phyloP scores from a whole-genome alignment of 2,329 filamentous ascomycete genomes.

The Talaromyces sp. region DNA sequence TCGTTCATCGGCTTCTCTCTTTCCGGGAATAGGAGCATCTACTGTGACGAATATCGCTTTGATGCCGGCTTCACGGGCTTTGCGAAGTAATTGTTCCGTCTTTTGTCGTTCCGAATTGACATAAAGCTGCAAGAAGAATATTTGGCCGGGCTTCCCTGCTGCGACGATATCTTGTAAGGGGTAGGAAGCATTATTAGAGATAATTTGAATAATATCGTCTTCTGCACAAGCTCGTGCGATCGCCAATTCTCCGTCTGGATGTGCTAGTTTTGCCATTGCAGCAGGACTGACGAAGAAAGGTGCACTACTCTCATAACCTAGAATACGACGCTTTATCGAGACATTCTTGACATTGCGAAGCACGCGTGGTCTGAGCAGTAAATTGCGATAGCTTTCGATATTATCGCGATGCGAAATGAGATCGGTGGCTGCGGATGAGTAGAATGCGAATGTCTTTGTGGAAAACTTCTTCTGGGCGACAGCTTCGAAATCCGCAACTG shows the following conservation, averaged over 20 bases:
- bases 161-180: conserved; percentile 49
- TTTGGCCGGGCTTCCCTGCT: conserved; percentile 26
- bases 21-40: conserved; percentile 22
- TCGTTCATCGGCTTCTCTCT: conserved; percentile 13
- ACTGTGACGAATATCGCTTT: conserved; percentile 26
- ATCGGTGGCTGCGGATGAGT: conserved; percentile 15
- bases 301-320: conserved; percentile 10
- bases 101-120: conserved; percentile 43
- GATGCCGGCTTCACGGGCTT: conserved; percentile 11
- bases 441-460: conserved; percentile 11
- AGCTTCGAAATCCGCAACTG: conserved; percentile 7
- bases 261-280: conserved; percentile 55
- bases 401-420: conserved; percentile 13
- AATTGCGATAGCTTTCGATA: not conserved
- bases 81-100: conserved; percentile 36
- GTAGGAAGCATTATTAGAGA: conserved; percentile 55
- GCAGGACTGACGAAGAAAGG: conserved; percentile 31
- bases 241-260: conserved; percentile 56
- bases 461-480: conserved; percentile 10
- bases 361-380: conserved; percentile 44
- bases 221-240: conserved; percentile 46
- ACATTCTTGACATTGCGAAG: conserved; percentile 36
- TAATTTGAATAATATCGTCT: conserved; percentile 50
- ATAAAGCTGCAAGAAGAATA: conserved; percentile 48
- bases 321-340: not conserved